Base-by-base conservation (phyloP, 2,329 filamentous ascomycete genomes). In the Dactylellina drechsleri region DNA sequence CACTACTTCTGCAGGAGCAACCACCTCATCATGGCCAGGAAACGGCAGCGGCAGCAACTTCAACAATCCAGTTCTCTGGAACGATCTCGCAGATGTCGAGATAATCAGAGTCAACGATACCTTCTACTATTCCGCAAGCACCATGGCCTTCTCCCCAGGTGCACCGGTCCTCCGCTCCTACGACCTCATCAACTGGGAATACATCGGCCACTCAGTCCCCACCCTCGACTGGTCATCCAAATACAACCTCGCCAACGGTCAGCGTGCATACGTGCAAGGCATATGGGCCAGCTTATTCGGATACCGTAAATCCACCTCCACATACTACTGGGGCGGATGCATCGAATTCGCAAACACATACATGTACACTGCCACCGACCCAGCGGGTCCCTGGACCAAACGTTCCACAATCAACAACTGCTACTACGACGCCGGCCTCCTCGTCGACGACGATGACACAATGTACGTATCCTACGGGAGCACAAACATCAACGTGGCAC, bases 241-340 rank as follows among this genome's bases (percentile, higher is more conserved):
- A 5, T 88, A 87, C 80, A 81, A 86, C 78, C 81, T 88, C 8
- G 80, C 80, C 6, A 82, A 81, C 57, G 81, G 81, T 1, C 79
- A 80, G 2, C 80, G 81, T 0, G 84, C 84, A 0, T 88, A 88
- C 73, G 82, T 85, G 7, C 82, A 84, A 52, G 87, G 87, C 0
- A 87, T 85, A 4, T 88, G 85, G 85, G 87, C 87, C 0, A 86
- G 84, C 0, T 84, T 84, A 0, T 80, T 88, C 70, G 81, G 84
- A 3, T 87, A 88, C 78, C 83, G 85, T 5, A 77, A 83, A 56
- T 85, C 83, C 36, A 84, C 83, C 28, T 81, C 83, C 0, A 80
- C 81, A 0, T 89, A 84, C 79, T 87, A 87, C 81, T 88, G 86
- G 86, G 83, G 87, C 7, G 87, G 86, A 0, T 88, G 87, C 77